Percentiles rank a stretch among this genome's conserved stretches.
These are phyloP conservation scores for Peterozyma toletana DNA, from an alignment of 805 yeast species.

Conservation along the genomic window DNA sequence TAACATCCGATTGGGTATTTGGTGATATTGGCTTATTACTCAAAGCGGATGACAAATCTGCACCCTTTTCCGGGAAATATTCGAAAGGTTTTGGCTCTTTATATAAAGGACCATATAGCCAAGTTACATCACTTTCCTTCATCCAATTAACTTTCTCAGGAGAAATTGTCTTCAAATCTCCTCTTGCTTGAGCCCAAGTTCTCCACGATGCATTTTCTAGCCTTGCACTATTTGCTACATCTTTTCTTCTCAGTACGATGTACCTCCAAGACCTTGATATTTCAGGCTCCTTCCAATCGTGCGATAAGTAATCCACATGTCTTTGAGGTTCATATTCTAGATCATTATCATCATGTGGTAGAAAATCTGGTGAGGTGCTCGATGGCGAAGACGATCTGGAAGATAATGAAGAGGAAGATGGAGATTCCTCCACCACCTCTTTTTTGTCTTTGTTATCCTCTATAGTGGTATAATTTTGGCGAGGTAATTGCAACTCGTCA, in stretches of 20 bases:
- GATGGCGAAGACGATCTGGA: constrained; percentile 2
- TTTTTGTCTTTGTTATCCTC: neutral
- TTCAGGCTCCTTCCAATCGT: constrained; percentile 92
- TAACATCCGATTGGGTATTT: neutral
- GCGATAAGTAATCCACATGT: constrained; percentile 93
- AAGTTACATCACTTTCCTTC: constrained; percentile 93
- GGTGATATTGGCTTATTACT: neutral
- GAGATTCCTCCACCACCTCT: neutral
- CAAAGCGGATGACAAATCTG: neutral
- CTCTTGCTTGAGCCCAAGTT: constrained; percentile 90
- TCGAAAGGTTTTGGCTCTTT: constrained; percentile 27
- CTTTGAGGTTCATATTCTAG: constrained; percentile 73
- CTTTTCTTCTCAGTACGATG: constrained; percentile 73
- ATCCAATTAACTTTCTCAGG: constrained; percentile 95
- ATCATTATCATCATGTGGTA: constrained; percentile 82
- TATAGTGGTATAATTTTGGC: constrained; percentile 1
- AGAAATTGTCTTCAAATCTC: constrained; percentile 65
- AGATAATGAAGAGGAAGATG: neutral
- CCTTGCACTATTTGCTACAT: constrained; percentile 75
- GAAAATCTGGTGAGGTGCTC: constrained; percentile 12
- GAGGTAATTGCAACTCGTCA: neutral
- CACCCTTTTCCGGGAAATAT: neutral
- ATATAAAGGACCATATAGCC: constrained; percentile 91
- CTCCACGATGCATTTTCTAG: constrained; percentile 90
- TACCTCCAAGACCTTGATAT: constrained; percentile 95